Percentiles rank a stretch among this genome's conserved stretches.
Evolutionary conservation across 2,329 filamentous ascomycete genomes (phyloP).

Genomic region (Pseudopyrenochaeta lycopersici): DNA sequence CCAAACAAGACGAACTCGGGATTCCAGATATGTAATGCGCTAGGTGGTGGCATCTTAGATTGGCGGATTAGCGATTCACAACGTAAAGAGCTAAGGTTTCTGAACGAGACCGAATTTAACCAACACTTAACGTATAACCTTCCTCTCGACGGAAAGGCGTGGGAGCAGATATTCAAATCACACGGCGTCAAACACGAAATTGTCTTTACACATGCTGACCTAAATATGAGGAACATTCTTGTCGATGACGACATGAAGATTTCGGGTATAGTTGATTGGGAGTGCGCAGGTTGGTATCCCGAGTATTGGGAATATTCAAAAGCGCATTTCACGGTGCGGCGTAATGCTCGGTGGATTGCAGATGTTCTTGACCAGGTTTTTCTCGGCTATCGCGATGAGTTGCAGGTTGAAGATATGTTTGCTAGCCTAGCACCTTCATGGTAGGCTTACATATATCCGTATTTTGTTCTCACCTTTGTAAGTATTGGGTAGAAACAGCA

Average conservation of each 20-base stretch:
- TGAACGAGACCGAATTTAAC: constrained; percentile 17
- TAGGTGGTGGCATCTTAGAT: constrained; percentile 24
- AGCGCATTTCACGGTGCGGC: constrained; percentile 18
- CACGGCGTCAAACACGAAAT: constrained; percentile 24
- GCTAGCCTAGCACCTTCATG: no score
- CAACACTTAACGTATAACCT: constrained; percentile 16
- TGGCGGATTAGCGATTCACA: constrained; percentile 24
- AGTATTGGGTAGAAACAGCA: no score
- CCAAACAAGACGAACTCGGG: constrained; percentile 16
- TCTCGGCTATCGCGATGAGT: constrained; percentile 20
- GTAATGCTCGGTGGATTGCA: constrained; percentile 21
- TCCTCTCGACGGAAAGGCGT: constrained; percentile 16
- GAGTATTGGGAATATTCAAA: constrained; percentile 35
- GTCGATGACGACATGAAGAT: constrained; percentile 24
- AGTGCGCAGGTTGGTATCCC: constrained; percentile 34
- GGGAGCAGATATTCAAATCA: constrained; percentile 13
- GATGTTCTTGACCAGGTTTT: constrained; percentile 31
- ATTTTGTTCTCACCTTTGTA: no score
- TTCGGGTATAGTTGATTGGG: constrained; percentile 33
- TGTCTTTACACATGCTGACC: constrained; percentile 31
- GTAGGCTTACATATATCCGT: no score
- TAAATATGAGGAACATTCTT: constrained; percentile 30
- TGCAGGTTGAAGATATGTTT: constrained; percentile 22
- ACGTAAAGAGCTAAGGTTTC: constrained; percentile 16
- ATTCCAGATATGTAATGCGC: constrained; percentile 23